Conservation (phyloP, 2,329 filamentous ascomycete genomes). For the Knufia fluminis region DNA sequence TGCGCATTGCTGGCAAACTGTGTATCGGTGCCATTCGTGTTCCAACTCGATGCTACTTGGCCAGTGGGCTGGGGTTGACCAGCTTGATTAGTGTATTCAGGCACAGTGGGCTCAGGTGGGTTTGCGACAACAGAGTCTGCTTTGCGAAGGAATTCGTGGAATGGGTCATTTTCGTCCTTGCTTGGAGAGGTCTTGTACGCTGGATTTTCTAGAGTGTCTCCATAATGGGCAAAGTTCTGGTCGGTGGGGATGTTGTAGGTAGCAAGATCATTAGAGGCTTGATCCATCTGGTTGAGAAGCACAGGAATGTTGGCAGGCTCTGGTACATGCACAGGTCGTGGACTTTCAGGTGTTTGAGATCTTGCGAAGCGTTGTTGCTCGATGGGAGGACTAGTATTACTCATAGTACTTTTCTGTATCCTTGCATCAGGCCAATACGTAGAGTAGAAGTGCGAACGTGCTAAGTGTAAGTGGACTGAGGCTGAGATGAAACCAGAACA, state of each 20-base stretch:
- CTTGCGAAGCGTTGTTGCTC: slow-evolving; percentile 47
- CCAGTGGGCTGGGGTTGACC: neutral
- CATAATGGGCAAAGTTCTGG: slow-evolving; percentile 22
- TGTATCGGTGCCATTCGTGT: neutral
- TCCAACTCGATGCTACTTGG: neutral
- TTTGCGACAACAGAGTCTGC: slow-evolving; percentile 16
- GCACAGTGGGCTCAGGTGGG: slow-evolving; percentile 8
- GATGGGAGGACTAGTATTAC: slow-evolving; percentile 19
- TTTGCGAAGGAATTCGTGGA: slow-evolving; percentile 21
- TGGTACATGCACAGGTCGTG: slow-evolving; percentile 59
- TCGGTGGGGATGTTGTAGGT: slow-evolving; percentile 42
- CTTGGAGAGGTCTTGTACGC: slow-evolving; percentile 21
- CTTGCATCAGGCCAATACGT: neutral
- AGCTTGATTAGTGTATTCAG: slow-evolving; percentile 8
- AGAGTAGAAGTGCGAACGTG: neutral
- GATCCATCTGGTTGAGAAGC: slow-evolving; percentile 63
- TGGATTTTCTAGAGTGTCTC: slow-evolving; percentile 15
- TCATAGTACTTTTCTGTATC: slow-evolving; percentile 13
- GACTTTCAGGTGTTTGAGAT: slow-evolving; percentile 60
- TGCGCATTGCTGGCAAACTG: neutral
- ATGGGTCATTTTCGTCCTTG: slow-evolving; percentile 22
- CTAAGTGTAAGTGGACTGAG: neutral
- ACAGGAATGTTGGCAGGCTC: slow-evolving; percentile 61
- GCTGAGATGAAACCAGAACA: neutral
- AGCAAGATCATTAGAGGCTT: slow-evolving; percentile 58